These are phyloP conservation scores for Geosmithia flava DNA, from an alignment of 2,329 filamentous ascomycete species.

Conservation along the genomic window DNA sequence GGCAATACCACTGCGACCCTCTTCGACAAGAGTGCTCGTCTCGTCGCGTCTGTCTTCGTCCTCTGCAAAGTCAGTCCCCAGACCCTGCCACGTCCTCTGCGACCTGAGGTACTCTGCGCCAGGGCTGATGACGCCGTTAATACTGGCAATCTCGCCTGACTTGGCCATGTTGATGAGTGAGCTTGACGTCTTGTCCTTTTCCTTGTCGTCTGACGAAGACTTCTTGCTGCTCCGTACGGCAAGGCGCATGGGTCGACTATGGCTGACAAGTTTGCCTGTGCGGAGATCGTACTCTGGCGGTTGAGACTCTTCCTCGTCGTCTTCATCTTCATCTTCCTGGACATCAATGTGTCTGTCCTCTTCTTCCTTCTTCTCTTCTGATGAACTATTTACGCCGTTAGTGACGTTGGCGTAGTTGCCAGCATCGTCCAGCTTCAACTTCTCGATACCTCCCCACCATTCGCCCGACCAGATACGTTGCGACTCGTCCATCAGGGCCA, in stretches of 20 bases:
- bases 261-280: conserved; percentile 71
- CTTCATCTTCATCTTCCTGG: conserved; percentile 4
- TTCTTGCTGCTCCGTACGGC: conserved; percentile 13
- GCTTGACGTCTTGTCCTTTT: conserved; percentile 6
- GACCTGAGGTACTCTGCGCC: conserved; percentile 78
- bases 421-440: conserved; percentile 34
- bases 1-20: conserved; percentile 79
- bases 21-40: conserved; percentile 59
- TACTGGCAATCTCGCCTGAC: conserved; percentile 57
- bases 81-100: conserved; percentile 78
- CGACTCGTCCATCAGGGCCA: conserved; percentile 64
- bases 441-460: conserved; percentile 82
- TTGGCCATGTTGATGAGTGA: conserved; percentile 43
- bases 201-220: conserved; percentile 3
- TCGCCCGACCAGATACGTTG: conserved; percentile 74
- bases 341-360: conserved; percentile 1
- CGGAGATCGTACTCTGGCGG: conserved; percentile 87
- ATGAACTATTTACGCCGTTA: conserved; percentile 4
- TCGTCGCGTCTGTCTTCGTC: conserved; percentile 41
- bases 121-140: conserved; percentile 81
- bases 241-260: conserved; percentile 61
- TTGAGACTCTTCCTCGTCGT: conserved; percentile 50
- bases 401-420: conserved; percentile 5
- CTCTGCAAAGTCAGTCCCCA: conserved; percentile 66
- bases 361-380: neutral